Evolutionary conservation across 768 basidiomycete genomes (phyloP), one percentile per base, ranked within the genome.

Genomic region (Agrocybe praecox): DNA sequence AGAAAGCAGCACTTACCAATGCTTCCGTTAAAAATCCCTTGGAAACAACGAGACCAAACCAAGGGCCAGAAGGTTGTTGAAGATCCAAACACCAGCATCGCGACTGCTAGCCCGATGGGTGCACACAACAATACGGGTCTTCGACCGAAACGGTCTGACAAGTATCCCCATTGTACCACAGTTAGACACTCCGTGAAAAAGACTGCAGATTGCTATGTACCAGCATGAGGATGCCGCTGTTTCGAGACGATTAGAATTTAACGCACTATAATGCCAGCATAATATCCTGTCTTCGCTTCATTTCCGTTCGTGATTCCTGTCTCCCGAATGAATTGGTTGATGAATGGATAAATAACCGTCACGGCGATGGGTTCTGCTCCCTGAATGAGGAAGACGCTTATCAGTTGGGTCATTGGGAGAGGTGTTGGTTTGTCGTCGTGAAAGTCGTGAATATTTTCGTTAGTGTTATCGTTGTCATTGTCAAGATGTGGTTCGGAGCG

Each of bases 281-380:
- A 29, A 29, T 29, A 81, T 0, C 80, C 79, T 2, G 74, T 79
- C 54, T 73, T 78, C 12, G 67, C 68, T 57, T 80, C 80, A 52
- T 80, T 76, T 9, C 79, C 79, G 2, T 67, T 62, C 11, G 75
- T 80, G 8, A 81, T 69, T 1, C 78, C 79, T 14, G 77, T 76
- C 23, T 76, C 72, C 40, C 75, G 67, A 40, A 82, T 73, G 44
- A 80, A 74, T 51, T 81, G 74, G 54, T 75, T 77, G 36, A 80
- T 70, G 61, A 82, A 81, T 1, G 79, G 80, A 51, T 79, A 77
- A 33, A 82, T 74, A 12, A 80, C 79, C 1, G 74, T 70, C 2
- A 71, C 72, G 12, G 78, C 76, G 8, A 80, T 67, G 14, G 79
- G 78, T 58, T 81, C 80, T 17, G 78, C 67, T 24, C 78, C 66